phyloP scores from a whole-genome alignment of 768 basidiomycete species.

The Pleurotus eryngii region DNA sequence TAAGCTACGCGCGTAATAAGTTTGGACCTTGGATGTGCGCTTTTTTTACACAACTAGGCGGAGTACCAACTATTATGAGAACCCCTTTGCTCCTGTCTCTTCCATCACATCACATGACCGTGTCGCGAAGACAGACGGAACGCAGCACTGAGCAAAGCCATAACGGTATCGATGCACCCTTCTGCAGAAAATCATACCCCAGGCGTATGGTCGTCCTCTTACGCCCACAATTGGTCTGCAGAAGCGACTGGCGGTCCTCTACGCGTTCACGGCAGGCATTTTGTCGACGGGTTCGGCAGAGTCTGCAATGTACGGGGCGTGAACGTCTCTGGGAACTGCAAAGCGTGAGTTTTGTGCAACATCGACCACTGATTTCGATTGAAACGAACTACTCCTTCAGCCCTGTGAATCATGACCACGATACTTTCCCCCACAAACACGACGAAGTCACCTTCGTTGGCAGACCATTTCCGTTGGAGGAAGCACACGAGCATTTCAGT shows the following conservation, averaged over 20 bases:
- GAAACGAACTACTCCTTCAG: slow-evolving; percentile 29
- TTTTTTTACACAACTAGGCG: too few species aligned
- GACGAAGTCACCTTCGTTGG: slow-evolving; percentile 80
- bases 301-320: slow-evolving; percentile 82
- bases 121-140: too few species aligned
- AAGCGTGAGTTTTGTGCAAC: slow-evolving; percentile 53
- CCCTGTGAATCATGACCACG: slow-evolving; percentile 65
- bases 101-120: too few species aligned
- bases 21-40: too few species aligned
- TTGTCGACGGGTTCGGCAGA: slow-evolving; percentile 77
- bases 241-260: slow-evolving; percentile 54
- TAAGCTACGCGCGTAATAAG: too few species aligned
- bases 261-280: slow-evolving; percentile 68
- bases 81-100: too few species aligned
- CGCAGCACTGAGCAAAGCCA: too few species aligned
- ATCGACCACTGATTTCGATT: too few species aligned
- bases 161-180: slow-evolving; percentile 33
- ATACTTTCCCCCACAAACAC: slow-evolving; percentile 63
- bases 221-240: slow-evolving; percentile 73
- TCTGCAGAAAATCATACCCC: slow-evolving; percentile 45
- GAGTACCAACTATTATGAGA: too few species aligned
- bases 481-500: slow-evolving; percentile 82
- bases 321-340: slow-evolving; percentile 80
- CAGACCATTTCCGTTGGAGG: slow-evolving; percentile 85
- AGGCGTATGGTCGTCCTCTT: slow-evolving; percentile 36